Percentiles rank a stretch among this genome's conserved stretches.
Conservation (phyloP, 2,329 filamentous ascomycete species). For the Talaromyces sp. region DNA sequence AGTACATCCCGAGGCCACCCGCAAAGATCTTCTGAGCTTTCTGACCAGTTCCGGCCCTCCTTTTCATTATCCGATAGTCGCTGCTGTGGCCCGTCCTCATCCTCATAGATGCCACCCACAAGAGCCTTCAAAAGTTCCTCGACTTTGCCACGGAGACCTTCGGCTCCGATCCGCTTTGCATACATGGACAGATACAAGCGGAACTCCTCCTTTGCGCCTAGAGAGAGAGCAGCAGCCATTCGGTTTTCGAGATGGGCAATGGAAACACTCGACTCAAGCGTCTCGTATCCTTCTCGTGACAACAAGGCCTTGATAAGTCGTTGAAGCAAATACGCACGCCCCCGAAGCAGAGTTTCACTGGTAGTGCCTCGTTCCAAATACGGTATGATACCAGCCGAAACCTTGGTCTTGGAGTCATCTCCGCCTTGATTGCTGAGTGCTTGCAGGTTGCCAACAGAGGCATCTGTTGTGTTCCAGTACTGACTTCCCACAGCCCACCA, state of each 20-base stretch:
- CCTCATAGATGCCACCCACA: conserved; percentile 62
- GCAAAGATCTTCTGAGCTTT: conserved; percentile 65
- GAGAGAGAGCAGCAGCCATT: conserved; percentile 77
- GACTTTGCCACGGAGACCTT: conserved; percentile 80
- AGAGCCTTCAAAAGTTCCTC: conserved; percentile 84
- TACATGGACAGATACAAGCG: conserved; percentile 97
- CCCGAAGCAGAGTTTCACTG: conserved; percentile 83
- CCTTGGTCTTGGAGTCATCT: conserved; percentile 44
- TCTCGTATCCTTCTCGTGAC: conserved; percentile 84
- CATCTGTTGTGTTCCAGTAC: conserved; percentile 98
- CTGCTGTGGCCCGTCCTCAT: conserved; percentile 46
- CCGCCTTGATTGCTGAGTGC: conserved; percentile 62
- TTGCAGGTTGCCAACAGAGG: conserved; percentile 74
- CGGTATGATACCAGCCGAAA: conserved; percentile 89
- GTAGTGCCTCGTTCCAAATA: conserved; percentile 93
- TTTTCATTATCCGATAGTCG: conserved; percentile 25
- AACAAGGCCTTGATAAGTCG: conserved; percentile 85
- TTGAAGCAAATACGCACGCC: conserved; percentile 85
- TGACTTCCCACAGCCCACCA: conserved; percentile 99
- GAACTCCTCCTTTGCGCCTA: conserved; percentile 88
- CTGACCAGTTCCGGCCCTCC: conserved; percentile 42
- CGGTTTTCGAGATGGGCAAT: conserved; percentile 95
- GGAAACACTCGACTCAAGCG: conserved; percentile 83
- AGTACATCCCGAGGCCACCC: conserved; percentile 88
- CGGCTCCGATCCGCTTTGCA: conserved; percentile 86